Evolutionary conservation across 1,284 basidiomycete species (phyloP), one percentile per base, ranked within the genome.

Genomic region (Heterobasidion annosum): DNA sequence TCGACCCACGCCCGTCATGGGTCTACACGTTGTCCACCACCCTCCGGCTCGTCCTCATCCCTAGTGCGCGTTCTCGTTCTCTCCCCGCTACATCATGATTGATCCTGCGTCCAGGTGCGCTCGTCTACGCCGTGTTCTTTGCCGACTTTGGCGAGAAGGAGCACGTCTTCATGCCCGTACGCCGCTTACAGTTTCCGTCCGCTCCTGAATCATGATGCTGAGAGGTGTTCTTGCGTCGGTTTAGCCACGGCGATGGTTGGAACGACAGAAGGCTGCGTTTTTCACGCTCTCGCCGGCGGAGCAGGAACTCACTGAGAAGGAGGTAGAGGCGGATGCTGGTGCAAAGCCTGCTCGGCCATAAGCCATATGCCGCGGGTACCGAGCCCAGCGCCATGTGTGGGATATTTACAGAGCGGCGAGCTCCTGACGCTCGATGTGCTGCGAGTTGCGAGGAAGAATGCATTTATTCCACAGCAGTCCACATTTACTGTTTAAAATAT

Each of bases 131-230:
- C 8, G 68, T 82, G n/a, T 82, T 87, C 63, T 68, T 81, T 51
- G 76, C 77, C 51, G 83, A 87, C 64, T 87, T 81, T 65, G 85
- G 85, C 3, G 80, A 83, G 32, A 69, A 72, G 51, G 85, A 87
- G 35, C 85, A 87, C 64, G 81, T 85, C 37, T 87, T 86, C 66
- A 76, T 75, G 67, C 81, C 82, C 16, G 84, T 86, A 59, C 62
- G 82, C 73, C 33, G 9, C 16, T 34, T 47, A 32, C 12, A 40
- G 32, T 42, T 43, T n/a, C 50, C 2, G 10, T 46, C 7, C 34
- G 19, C 37, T 8, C 18, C 15, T 18, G 3, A 15, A 32, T 43
- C 33, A 8, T 19, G 25, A 35, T 35, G 19, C 54, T 52, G n/a
- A 54, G 12, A 7, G 18, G 35, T 43, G 37, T 46, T 50, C 12